Evolutionary conservation across 2,329 filamentous ascomycete species (phyloP), one percentile per base, ranked within the genome.

Genomic region (Ceratocystis destructans): DNA sequence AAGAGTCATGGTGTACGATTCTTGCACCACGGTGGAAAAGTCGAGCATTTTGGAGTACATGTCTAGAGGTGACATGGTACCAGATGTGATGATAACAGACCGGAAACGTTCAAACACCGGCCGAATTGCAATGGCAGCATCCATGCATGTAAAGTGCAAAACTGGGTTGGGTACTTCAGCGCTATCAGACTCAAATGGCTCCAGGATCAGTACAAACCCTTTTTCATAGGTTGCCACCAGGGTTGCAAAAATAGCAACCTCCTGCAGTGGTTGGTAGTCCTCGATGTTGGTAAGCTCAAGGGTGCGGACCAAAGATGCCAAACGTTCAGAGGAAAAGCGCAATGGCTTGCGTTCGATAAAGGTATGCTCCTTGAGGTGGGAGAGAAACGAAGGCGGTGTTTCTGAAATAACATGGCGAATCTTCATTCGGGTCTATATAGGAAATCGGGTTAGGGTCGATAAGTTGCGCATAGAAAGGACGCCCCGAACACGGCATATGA

Each of bases 21-120:
- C 92, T 73, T 97, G 92, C 2, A 97, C 88, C 0, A 97, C 91
- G 1, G 92, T 90, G 8, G 82, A 82, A 76, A 99, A 99, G 64
- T 90, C 88, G 31, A 99, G 85, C 92, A 99, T 99, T 73, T 96
- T 96, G 0, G 94, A 95, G 72, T 99, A 99, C 88, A 99, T 99
- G 74, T 99, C 95, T 2, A 99, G 78, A 0, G 94, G 94, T 1
- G 94, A 97, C 69, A 99, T 90, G 1, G 94, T 99, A 69, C 94
- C 94, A 0, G 94, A 97, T 0, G 94, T 99, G 74, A 99, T 97
- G 73, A 99, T 96, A 70, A 99, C 94, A 1, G 94, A 97, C 75
- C 90, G 92, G 75, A 99, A 99, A 64, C 94, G 87, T 68, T 99
- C 93, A 73, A 99, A 96, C 4, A 99, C 93, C 0, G 94, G 94